Evolutionary conservation across 2,329 filamentous ascomycete genomes (phyloP).

Genomic region (Neonectria sp.): DNA sequence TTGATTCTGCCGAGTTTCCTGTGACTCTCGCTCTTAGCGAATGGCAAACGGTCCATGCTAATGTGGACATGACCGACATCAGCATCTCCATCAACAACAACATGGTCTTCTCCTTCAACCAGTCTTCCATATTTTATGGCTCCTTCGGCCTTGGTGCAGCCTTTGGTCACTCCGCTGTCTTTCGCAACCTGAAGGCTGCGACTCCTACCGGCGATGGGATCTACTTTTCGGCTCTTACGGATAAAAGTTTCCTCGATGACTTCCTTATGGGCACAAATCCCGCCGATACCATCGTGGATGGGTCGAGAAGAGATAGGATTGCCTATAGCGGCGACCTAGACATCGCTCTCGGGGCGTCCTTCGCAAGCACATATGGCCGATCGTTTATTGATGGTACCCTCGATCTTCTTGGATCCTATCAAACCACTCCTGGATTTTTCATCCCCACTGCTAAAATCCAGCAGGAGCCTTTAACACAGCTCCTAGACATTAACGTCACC

Average conservation of each 20-base stretch:
- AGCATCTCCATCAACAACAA: background rate
- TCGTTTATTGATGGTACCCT: conserved; percentile 47
- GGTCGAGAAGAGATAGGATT: conserved; percentile 53
- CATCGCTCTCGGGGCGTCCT: conserved; percentile 42
- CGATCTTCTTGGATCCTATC: conserved; percentile 49
- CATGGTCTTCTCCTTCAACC: background rate
- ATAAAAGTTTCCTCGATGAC: conserved; percentile 48
- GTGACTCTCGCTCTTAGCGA: background rate
- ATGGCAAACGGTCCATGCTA: conserved; percentile 8
- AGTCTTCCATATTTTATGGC: conserved; percentile 5
- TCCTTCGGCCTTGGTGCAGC: conserved; percentile 21
- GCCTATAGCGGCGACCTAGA: conserved; percentile 53
- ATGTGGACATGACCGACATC: conserved; percentile 9
- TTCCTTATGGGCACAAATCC: conserved; percentile 55
- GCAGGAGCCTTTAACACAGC: conserved; percentile 27
- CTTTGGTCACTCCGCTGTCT: conserved; percentile 13
- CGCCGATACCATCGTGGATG: conserved; percentile 51
- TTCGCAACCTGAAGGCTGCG: background rate
- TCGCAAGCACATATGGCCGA: conserved; percentile 48
- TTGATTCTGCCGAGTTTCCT: background rate
- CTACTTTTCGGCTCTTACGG: conserved; percentile 28
- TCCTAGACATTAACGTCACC: conserved; percentile 45
- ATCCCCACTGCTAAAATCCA: conserved; percentile 52
- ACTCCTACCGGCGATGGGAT: background rate
- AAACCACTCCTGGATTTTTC: conserved; percentile 50